phyloP scores from a whole-genome alignment of 768 basidiomycete genomes.

The Rhodotorula graminis region DNA sequence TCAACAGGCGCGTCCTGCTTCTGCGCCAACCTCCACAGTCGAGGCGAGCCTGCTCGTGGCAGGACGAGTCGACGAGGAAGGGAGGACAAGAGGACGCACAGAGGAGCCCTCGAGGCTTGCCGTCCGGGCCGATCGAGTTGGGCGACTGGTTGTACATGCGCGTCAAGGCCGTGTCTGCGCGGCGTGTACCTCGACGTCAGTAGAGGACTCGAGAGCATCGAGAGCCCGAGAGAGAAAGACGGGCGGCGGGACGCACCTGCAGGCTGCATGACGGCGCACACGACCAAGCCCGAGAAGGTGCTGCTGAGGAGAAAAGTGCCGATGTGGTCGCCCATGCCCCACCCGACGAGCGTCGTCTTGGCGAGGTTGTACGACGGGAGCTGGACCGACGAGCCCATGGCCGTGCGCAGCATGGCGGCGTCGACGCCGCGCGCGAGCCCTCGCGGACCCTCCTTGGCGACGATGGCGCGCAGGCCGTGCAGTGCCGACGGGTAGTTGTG shows the following conservation, averaged over 20 bases:
- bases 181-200: no score
- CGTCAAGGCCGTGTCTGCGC: conserved; percentile 61
- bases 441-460: conserved; percentile 65
- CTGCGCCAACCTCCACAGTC: no score
- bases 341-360: conserved; percentile 68
- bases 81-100: conserved; percentile 11
- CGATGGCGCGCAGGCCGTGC: conserved; percentile 75
- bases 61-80: neutral
- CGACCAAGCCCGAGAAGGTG: conserved; percentile 82
- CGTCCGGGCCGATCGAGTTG: conserved; percentile 59
- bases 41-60: no score
- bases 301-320: conserved; percentile 86
- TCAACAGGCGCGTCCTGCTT: no score
- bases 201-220: no score
- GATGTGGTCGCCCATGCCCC: conserved; percentile 69
- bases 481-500: conserved; percentile 82
- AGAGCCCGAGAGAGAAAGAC: no score
- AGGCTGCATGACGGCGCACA: conserved; percentile 77
- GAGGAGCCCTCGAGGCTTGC: conserved; percentile 52
- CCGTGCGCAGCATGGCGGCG: conserved; percentile 85
- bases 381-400: conserved; percentile 94
- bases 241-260: conserved; percentile 54
- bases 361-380: conserved; percentile 92
- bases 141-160: conserved; percentile 96
- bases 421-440: conserved; percentile 88